These are phyloP conservation scores for Microdochium paspali DNA, from an alignment of 2,329 filamentous ascomycete genomes.

Conservation along the genomic window DNA sequence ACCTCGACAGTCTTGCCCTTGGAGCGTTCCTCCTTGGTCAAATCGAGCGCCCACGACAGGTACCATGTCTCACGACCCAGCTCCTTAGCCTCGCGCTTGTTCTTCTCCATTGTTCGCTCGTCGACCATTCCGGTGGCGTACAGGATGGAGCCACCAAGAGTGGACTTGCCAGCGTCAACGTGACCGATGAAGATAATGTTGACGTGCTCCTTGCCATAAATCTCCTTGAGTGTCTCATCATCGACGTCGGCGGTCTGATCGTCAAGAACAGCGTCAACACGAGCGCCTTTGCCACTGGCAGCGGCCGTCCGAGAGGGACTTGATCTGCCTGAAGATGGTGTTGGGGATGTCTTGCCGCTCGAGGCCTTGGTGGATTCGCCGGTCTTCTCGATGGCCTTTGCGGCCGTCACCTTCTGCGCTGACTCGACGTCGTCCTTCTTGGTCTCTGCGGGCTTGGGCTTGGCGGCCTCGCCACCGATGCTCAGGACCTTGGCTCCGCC, in stretches of 20 bases:
- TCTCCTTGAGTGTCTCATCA: constrained; percentile 72
- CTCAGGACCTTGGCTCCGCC: constrained; percentile 55
- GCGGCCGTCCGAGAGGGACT: constrained; percentile 60
- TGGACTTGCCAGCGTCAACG: constrained; percentile 97
- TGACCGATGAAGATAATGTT: constrained; percentile 98
- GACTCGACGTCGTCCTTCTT: constrained; percentile 52
- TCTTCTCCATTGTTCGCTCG: constrained; percentile 95
- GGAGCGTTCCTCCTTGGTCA: constrained; percentile 90
- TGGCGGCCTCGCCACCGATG: constrained; percentile 44
- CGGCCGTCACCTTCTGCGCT: constrained; percentile 74
- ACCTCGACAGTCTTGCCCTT: constrained; percentile 99
- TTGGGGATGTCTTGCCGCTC: constrained; percentile 69
- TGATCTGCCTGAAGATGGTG: constrained; percentile 73
- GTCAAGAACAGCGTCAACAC: constrained; percentile 75
- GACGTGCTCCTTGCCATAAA: constrained; percentile 87
- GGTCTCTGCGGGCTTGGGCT: constrained; percentile 41
- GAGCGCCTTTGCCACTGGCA: constrained; percentile 38
- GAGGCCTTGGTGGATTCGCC: constrained; percentile 53
- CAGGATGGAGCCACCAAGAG: constrained; percentile 84
- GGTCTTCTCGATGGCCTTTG: constrained; percentile 87
- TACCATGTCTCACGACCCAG: constrained; percentile 97
- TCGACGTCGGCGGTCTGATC: constrained; percentile 70
- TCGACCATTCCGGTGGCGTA: constrained; percentile 99
- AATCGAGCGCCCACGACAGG: constrained; percentile 92
- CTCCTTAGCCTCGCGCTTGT: constrained; percentile 94